Base-by-base conservation (phyloP, 306 rosid genomes). In the Prunus dulcis region DNA sequence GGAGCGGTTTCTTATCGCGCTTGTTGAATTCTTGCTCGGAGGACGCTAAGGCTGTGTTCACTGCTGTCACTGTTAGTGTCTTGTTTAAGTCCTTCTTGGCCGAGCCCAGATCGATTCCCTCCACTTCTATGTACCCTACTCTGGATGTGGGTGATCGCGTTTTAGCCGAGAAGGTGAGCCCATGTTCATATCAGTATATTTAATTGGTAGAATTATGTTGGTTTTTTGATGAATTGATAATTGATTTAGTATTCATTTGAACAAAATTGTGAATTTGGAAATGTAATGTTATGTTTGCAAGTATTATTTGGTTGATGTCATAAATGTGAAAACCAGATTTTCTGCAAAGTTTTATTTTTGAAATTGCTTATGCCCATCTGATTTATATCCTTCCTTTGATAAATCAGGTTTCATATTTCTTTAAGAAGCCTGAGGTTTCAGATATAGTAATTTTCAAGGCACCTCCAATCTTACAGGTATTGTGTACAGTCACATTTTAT, bases 91-190 rank as follows among this genome's bases (percentile, higher is more conserved):
- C 98, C 0, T 86, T 73, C 77, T 84, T 95, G 92, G 99, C 93
- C 43, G 97, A 95, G 83, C 97, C 99, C 3, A 80, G 91, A 47
- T 95, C 99, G 11, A 95, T 95, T 77, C 97, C 99, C 47, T 95
- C 99, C 19, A 20, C 93, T 74, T 95, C 99, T 18, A 92, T 95
- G 99, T 82, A 46, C 77, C 99, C 99, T 13, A 92, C 97, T 49
- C 93, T 95, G 8, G 89, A 91, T 67, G 97, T 86, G 2, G 99
- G 99, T 52, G 99, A 95, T 69, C 99, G 99, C 9, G 78, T 95
- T 86, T 77, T 95, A 60, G 90, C 99, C 0, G 97, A 95, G 82
- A 95, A 95, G 99, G 99, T 95, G 32, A n/a, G 83, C 41, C 23
- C 9, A 46, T 17, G n/a, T 30, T 56, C 32, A 3, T 34, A 41